Conservation (phyloP, 345 rosid species). For the Microthlaspi erraticum region DNA sequence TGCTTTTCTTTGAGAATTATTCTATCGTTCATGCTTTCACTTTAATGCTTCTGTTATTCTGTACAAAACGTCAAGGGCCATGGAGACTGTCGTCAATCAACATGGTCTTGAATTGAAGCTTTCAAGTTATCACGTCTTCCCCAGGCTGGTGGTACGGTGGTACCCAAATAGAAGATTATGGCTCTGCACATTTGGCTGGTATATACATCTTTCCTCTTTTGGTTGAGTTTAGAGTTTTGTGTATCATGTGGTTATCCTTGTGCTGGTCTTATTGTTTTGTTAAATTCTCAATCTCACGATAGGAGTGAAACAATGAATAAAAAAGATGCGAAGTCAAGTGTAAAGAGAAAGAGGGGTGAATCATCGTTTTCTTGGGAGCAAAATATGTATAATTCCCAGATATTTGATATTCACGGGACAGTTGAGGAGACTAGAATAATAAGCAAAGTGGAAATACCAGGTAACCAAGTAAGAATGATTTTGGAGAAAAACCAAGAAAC, state of each 20-base stretch:
- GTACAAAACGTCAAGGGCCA: slow-evolving; percentile 65
- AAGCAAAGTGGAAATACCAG: slow-evolving; percentile 64
- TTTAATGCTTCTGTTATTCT: slow-evolving; percentile 37
- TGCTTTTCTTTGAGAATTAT: slow-evolving; percentile 17
- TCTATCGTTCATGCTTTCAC: slow-evolving; percentile 22
- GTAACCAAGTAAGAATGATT: slow-evolving; percentile 52
- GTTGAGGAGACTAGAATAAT: slow-evolving; percentile 59
- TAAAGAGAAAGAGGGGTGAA: no score
- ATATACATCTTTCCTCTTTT: slow-evolving; percentile 29
- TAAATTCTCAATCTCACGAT: slow-evolving; percentile 75
- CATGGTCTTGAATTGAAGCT: slow-evolving; percentile 92
- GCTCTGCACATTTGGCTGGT: slow-evolving; percentile 73
- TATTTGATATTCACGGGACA: slow-evolving; percentile 51
- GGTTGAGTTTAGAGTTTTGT: slow-evolving; percentile 15
- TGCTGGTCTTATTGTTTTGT: slow-evolving; percentile 2
- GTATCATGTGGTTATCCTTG: neutral
- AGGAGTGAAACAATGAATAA: slow-evolving; percentile 70
- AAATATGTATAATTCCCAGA: no score
- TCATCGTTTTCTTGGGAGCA: no score
- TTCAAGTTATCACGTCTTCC: slow-evolving; percentile 79
- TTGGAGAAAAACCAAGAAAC: slow-evolving; percentile 22
- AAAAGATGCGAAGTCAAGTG: no score
- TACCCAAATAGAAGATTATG: slow-evolving; percentile 71
- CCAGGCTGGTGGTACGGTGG: slow-evolving; percentile 64
- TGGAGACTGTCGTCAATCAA: slow-evolving; percentile 96